Evolutionary conservation across 208 protist genomes (phyloP).

Genomic region (Phytomonas sp.): DNA sequence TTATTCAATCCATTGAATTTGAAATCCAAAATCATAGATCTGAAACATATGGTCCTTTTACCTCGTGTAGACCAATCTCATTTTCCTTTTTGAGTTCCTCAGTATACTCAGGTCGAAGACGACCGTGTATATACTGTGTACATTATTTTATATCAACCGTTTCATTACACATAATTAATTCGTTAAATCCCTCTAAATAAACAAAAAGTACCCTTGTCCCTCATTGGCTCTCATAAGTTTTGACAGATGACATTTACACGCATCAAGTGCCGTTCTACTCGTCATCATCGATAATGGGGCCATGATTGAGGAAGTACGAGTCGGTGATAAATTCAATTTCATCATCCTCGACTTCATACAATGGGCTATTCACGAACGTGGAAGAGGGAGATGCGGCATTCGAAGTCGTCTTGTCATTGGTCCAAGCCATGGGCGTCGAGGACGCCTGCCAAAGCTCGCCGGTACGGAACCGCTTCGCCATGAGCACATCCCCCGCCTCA

Average conservation of each 20-base stretch:
- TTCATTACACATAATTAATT: neutral
- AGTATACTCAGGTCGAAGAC: neutral
- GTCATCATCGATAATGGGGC: conserved; percentile 81
- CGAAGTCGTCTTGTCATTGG: neutral
- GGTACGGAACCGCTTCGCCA: conserved; percentile 52
- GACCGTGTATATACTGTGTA: neutral
- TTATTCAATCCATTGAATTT: conserved; percentile 5
- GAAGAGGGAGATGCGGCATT: neutral
- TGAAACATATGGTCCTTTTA: neutral
- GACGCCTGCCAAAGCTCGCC: conserved; percentile 27
- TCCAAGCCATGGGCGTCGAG: conserved; percentile 3
- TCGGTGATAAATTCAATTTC: conserved; percentile 78
- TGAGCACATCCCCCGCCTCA: conserved; percentile 51
- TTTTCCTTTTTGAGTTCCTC: neutral
- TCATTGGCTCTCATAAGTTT: neutral
- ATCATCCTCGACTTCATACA: conserved; percentile 65
- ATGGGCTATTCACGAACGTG: neutral
- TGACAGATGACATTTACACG: neutral
- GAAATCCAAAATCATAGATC: neutral
- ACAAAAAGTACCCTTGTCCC: neutral
- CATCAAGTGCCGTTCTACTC: conserved; percentile 16
- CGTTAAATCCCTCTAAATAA: neutral
- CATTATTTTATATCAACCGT: neutral
- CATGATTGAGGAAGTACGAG: conserved; percentile 70
- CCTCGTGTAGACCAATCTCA: neutral